Percentiles rank a stretch among this genome's conserved stretches.
phyloP scores from a whole-genome alignment of 306 rosid genomes.

The Rosa lucieae region DNA sequence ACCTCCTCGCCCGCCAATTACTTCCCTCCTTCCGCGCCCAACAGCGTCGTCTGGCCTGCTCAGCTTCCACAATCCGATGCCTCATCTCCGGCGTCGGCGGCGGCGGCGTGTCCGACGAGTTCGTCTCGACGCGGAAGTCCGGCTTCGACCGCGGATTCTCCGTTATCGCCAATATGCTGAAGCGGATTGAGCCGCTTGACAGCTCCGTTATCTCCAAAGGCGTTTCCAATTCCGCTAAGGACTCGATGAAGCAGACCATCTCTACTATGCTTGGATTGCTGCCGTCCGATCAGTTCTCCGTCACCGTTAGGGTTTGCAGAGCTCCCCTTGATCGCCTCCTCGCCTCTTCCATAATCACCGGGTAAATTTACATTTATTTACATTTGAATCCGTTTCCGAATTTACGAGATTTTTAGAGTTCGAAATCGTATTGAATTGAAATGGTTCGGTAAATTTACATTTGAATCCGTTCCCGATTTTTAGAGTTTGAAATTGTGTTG shows the following conservation, averaged over 20 bases:
- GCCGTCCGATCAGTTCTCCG: slow-evolving; percentile 86
- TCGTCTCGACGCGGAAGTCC: slow-evolving; percentile 73
- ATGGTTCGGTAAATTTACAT: no score
- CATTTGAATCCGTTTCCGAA: no score
- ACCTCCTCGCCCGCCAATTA: slow-evolving; percentile 17
- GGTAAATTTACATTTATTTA: slow-evolving; percentile 37
- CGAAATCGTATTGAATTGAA: no score
- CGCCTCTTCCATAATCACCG: slow-evolving; percentile 86
- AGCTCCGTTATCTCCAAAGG: slow-evolving; percentile 80
- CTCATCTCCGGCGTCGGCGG: slow-evolving; percentile 68
- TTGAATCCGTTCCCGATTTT: background rate
- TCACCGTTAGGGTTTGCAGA: slow-evolving; percentile 57
- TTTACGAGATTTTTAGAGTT: no score
- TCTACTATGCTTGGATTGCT: slow-evolving; percentile 90
- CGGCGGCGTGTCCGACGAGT: slow-evolving; percentile 80
- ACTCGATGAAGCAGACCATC: slow-evolving; percentile 96
- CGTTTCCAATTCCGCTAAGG: slow-evolving; percentile 70
- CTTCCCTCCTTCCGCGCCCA: slow-evolving; percentile 14
- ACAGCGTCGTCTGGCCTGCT: slow-evolving; percentile 29
- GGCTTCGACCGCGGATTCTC: slow-evolving; percentile 69
- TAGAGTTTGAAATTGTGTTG: background rate
- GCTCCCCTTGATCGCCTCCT: slow-evolving; percentile 75
- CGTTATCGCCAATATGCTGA: slow-evolving; percentile 84
- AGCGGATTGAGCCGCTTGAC: slow-evolving; percentile 81
- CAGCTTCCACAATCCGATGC: slow-evolving; percentile 34